Evolutionary conservation across 2,329 filamentous ascomycete genomes (phyloP).

Genomic region (Colletotrichum sp.): DNA sequence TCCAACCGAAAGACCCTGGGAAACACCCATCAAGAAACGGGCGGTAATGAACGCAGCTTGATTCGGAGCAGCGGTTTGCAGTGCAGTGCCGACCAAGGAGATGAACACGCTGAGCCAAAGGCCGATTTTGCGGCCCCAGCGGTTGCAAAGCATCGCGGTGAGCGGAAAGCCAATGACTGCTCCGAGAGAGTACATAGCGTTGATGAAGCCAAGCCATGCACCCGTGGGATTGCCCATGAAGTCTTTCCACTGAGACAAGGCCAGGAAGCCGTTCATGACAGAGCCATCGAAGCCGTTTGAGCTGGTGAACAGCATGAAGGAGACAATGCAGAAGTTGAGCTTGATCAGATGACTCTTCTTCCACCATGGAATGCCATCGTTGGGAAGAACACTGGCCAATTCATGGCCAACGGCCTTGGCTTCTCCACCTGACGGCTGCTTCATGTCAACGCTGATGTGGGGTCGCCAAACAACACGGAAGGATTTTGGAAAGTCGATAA

Average conservation of each 20-base stretch:
- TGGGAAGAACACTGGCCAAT: conserved; percentile 9
- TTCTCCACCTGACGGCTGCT: not conserved
- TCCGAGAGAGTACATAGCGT: conserved; percentile 38
- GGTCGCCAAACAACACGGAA: not conserved
- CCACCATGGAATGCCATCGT: conserved; percentile 9
- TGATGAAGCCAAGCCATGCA: conserved; percentile 10
- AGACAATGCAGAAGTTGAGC: conserved; percentile 17
- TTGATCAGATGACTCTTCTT: conserved; percentile 5
- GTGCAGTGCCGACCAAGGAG: conserved; percentile 6
- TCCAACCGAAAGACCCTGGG: conserved; percentile 28
- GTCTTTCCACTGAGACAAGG: conserved; percentile 7
- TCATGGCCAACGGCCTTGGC: conserved; percentile 14
- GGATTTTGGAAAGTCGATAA: not conserved
- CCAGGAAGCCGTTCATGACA: conserved; percentile 17
- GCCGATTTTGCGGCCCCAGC: conserved; percentile 6
- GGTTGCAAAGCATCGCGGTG: conserved; percentile 37
- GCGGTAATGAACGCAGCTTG: conserved; percentile 34
- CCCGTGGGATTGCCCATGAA: conserved; percentile 9
- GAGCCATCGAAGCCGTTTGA: conserved; percentile 19
- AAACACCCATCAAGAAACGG: conserved; percentile 36
- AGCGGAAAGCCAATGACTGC: conserved; percentile 32
- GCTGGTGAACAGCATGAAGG: conserved; percentile 7
- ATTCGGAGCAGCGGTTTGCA: conserved; percentile 28
- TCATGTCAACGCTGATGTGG: not conserved
- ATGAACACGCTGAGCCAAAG: conserved; percentile 2